Conservation (phyloP, 805 yeast genomes). For the Peterozyma toletana region DNA sequence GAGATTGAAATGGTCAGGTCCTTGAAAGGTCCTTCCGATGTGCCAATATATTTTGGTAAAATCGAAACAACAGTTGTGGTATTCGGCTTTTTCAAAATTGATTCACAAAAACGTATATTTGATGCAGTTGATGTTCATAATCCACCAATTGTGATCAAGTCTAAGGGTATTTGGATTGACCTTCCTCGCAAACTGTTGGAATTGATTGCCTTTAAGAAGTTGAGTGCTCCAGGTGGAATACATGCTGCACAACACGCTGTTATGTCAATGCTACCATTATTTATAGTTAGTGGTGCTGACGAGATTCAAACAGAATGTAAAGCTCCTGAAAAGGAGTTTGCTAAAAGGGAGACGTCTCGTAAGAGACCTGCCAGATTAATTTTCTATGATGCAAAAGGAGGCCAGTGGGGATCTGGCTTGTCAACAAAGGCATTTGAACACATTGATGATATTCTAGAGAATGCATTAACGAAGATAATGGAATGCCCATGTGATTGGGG, state of each 20-base stretch:
- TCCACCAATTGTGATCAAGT: slow-evolving; percentile 64
- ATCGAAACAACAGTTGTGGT: slow-evolving; percentile 69
- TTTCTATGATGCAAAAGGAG: slow-evolving; percentile 81
- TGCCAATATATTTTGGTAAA: slow-evolving; percentile 71
- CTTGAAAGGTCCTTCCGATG: slow-evolving; percentile 32
- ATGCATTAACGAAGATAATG: slow-evolving; percentile 51
- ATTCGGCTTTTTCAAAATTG: slow-evolving; percentile 89
- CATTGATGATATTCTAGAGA: slow-evolving; percentile 55
- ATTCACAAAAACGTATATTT: slow-evolving; percentile 66
- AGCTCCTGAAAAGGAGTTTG: slow-evolving; percentile 95
- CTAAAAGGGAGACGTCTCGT: slow-evolving; percentile 61
- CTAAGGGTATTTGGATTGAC: slow-evolving; percentile 92
- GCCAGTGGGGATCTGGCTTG: slow-evolving; percentile 72
- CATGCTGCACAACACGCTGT: slow-evolving; percentile 95
- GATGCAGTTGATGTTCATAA: slow-evolving; percentile 91
- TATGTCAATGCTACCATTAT: slow-evolving; percentile 70
- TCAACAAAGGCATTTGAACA: slow-evolving; percentile 75
- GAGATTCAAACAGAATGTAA: slow-evolving; percentile 93
- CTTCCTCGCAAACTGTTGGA: slow-evolving; percentile 63
- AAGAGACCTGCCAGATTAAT: slow-evolving; percentile 83
- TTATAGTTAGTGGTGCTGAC: slow-evolving; percentile 62
- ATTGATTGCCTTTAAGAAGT: slow-evolving; percentile 42
- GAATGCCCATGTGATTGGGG: slow-evolving; percentile 65
- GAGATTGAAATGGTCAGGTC: slow-evolving; percentile 61
- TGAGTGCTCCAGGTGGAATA: slow-evolving; percentile 84